phyloP scores from a whole-genome alignment of 1,284 basidiomycete genomes.

The Puccinia polysora region DNA sequence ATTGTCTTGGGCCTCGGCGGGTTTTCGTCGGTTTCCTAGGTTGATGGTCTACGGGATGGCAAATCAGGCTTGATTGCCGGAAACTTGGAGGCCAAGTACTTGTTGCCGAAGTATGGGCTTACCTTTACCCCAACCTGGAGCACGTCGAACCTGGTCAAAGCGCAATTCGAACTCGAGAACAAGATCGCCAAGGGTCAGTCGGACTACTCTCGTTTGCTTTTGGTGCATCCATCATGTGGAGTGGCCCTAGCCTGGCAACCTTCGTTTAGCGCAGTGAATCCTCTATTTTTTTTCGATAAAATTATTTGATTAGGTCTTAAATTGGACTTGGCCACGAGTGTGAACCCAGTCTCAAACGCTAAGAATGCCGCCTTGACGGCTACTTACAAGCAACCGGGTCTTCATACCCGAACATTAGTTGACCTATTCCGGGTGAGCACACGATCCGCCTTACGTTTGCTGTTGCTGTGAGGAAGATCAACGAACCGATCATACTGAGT shows the following conservation, averaged over 20 bases:
- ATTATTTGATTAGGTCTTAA: conserved; percentile 65
- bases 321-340: conserved; percentile 78
- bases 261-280: neutral
- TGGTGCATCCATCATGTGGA: neutral
- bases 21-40: conserved; percentile 15
- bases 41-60: conserved; percentile 51
- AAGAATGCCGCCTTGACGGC: conserved; percentile 76
- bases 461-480: too few relatives aligned
- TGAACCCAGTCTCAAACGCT: conserved; percentile 72
- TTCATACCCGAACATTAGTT: conserved; percentile 85
- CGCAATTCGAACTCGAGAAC: conserved; percentile 93
- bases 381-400: conserved; percentile 91
- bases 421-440: conserved; percentile 84
- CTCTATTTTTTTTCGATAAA: neutral
- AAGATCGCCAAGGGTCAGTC: conserved; percentile 76
- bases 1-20: neutral
- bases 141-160: conserved; percentile 75
- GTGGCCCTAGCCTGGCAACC: neutral
- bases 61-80: conserved; percentile 52
- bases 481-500: too few relatives aligned
- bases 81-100: conserved; percentile 53
- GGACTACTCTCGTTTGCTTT: neutral
- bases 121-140: conserved; percentile 68
- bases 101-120: conserved; percentile 52
- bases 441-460: conserved; percentile 43